Percentiles rank a stretch among this genome's conserved stretches.
Conservation (phyloP, 768 basidiomycete genomes). For the Russula ochroleuca region DNA sequence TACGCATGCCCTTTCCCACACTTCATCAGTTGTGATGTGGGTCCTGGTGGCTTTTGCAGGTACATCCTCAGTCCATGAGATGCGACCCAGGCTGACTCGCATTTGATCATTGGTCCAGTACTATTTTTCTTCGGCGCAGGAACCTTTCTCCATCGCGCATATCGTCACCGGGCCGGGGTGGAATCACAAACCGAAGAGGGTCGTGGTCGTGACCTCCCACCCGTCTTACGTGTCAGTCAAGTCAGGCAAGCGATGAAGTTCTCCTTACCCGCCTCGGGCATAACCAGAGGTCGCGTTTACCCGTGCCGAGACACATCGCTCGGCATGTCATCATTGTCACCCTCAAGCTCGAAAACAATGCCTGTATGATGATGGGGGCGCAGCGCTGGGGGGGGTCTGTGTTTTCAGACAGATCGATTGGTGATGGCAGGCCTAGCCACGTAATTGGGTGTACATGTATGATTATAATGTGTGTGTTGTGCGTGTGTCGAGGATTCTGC, state of each 20-base stretch:
- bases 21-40: slow-evolving; percentile 2
- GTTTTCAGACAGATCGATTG: too few species aligned
- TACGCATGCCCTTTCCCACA: neutral
- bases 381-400: too few species aligned
- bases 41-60: slow-evolving; percentile 2
- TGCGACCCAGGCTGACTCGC: neutral
- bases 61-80: neutral
- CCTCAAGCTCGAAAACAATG: neutral
- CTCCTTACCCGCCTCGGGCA: slow-evolving; percentile 6
- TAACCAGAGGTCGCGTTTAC: neutral
- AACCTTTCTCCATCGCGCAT: neutral
- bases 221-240: neutral
- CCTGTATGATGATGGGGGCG: neutral
- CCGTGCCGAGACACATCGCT: neutral
- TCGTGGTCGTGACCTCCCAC: neutral
- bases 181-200: neutral
- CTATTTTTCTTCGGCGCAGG: slow-evolving; percentile 6
- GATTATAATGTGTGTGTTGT: neutral
- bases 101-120: neutral
- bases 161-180: neutral
- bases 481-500: neutral
- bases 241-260: neutral
- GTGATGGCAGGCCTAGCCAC: too few species aligned
- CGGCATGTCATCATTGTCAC: neutral
- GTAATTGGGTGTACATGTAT: neutral